Base-by-base conservation (phyloP, 2,329 filamentous ascomycete species). In the Colletotrichum acutatum region DNA sequence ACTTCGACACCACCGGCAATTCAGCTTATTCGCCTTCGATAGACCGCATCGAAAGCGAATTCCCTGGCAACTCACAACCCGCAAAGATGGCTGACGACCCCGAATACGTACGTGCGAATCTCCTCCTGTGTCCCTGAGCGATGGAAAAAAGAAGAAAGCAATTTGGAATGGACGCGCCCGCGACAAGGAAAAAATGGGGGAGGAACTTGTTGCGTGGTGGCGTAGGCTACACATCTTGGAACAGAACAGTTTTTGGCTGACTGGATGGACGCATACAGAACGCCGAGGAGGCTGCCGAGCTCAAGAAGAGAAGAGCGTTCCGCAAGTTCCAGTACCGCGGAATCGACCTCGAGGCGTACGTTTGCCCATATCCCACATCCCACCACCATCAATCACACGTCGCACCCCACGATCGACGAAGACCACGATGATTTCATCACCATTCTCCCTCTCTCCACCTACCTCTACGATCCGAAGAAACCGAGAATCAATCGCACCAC, bases 311-410 rank as follows among this genome's bases (percentile, higher is more conserved):
- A 91, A 97, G 97, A 96, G 90, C 95, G 82, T 98, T 98, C 94
- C 94, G 95, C 90, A 99, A 98, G 93, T 99, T 98, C 87, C 97
- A 95, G 81, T 99, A 98, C 94, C 94, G 97, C 86, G 97, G 97
- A 85, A 94, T 99, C 87, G 97, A 99, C 88, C 95, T 99, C 87
- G 97, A 99, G 87, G 94, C 98, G 96, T 98, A 95, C 84, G 95
- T 89, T 79, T 49, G 61, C 68, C 70, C 63, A 57, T 28, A 54
- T 37, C 89, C 75, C 74, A 75, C 75, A 68, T 76, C 72, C 9
- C 57, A 42, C 26, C 49, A 54, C 58, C 59, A 54, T 53, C 59
- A 42, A n/a, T 9, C 42, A 49, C 19, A 49, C 19, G 16, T 49
- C 56, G 59, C 34, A 46, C 37, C 46, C 30, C 58, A 59, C 64